phyloP scores from a whole-genome alignment of 305 asterid genomes.

The Fraxinus xanthoxyloides region DNA sequence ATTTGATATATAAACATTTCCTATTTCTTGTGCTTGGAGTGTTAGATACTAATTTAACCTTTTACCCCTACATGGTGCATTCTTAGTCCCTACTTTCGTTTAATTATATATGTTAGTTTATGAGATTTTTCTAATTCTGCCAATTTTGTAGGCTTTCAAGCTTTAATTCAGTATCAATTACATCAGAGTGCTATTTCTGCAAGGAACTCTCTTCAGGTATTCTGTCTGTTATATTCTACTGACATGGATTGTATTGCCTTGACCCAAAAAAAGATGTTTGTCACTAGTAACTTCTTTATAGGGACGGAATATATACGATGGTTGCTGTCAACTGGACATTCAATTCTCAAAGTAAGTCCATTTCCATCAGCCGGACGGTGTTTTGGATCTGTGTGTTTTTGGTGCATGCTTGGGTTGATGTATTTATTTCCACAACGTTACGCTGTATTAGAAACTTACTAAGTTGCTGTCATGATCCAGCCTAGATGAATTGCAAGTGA shows the following conservation, averaged over 20 bases:
- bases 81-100: slow-evolving; percentile 8
- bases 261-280: slow-evolving; percentile 9
- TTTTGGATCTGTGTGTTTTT: not conserved
- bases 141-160: slow-evolving; percentile 81
- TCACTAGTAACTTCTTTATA: slow-evolving; percentile 33
- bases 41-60: slow-evolving; percentile 19
- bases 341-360: slow-evolving; percentile 85
- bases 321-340: slow-evolving; percentile 97
- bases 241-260: slow-evolving; percentile 4
- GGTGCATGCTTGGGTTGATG: slow-evolving; percentile 11
- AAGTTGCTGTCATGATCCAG: slow-evolving; percentile 41
- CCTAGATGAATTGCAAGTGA: slow-evolving; percentile 97
- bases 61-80: slow-evolving; percentile 13
- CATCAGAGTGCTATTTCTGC: slow-evolving; percentile 79
- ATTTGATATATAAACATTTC: slow-evolving; percentile 21
- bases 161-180: slow-evolving; percentile 75
- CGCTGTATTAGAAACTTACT: slow-evolving; percentile 20
- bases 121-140: slow-evolving; percentile 27
- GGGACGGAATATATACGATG: slow-evolving; percentile 96
- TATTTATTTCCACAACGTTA: slow-evolving; percentile 11
- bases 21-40: slow-evolving; percentile 21
- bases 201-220: slow-evolving; percentile 87
- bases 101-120: slow-evolving; percentile 16
- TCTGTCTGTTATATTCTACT: not conserved
- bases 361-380: not conserved